These are phyloP conservation scores for Acer campestre DNA, from an alignment of 345 rosid genomes.

Conservation along the genomic window DNA sequence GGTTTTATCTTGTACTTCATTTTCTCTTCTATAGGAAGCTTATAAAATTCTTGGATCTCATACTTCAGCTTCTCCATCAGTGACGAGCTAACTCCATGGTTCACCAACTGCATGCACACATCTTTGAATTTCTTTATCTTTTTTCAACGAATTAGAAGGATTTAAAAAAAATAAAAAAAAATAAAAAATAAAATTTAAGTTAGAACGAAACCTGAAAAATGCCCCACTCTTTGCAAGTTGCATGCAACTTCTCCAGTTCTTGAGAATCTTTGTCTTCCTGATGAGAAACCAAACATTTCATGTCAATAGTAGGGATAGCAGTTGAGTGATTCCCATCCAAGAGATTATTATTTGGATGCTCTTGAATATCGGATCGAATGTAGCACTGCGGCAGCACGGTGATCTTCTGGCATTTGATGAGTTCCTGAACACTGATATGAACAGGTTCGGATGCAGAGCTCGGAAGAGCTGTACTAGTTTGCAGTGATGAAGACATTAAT, in stretches of 20 bases:
- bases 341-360: background rate
- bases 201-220: slow-evolving; percentile 38
- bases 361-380: slow-evolving; percentile 8
- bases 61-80: slow-evolving; percentile 22
- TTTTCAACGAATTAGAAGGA: background rate
- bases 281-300: slow-evolving; percentile 20
- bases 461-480: background rate
- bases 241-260: slow-evolving; percentile 33
- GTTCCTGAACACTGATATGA: slow-evolving; percentile 28
- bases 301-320: slow-evolving; percentile 30
- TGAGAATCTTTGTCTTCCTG: slow-evolving; percentile 5
- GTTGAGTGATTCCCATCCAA: background rate
- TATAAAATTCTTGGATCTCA: slow-evolving; percentile 30
- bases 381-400: slow-evolving; percentile 27
- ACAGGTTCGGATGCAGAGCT: background rate
- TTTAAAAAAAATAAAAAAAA: too few species aligned
- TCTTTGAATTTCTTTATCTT: background rate
- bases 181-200: too few species aligned
- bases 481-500: slow-evolving; percentile 10
- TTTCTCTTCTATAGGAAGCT: slow-evolving; percentile 37
- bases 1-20: slow-evolving; percentile 28
- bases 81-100: slow-evolving; percentile 34
- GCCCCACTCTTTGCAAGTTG: slow-evolving; percentile 42
- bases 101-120: slow-evolving; percentile 31
- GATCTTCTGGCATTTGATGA: slow-evolving; percentile 24